phyloP scores from a whole-genome alignment of 2,329 filamentous ascomycete species.

The Pseudogymnoascus sp. region DNA sequence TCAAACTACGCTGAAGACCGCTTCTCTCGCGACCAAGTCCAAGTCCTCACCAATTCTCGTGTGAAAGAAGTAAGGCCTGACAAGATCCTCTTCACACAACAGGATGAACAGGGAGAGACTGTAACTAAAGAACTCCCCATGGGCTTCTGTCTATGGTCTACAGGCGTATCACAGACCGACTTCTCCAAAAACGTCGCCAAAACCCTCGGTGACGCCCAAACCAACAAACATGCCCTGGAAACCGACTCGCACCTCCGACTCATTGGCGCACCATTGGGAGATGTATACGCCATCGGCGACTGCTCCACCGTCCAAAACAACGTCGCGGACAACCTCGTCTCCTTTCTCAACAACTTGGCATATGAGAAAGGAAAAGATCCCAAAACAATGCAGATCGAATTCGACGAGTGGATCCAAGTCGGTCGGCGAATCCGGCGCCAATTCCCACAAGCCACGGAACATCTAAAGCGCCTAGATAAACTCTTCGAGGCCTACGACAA shows the following conservation, averaged over 20 bases:
- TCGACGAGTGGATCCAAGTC: constrained; percentile 79
- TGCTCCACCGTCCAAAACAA: constrained; percentile 98
- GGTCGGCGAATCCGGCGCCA: constrained; percentile 76
- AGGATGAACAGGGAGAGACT: constrained; percentile 61
- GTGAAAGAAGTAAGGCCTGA: constrained; percentile 82
- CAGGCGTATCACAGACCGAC: constrained; percentile 79
- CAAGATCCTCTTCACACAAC: constrained; percentile 83
- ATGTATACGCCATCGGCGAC: constrained; percentile 94
- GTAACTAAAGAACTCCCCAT: constrained; percentile 90
- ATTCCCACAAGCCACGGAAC: constrained; percentile 83
- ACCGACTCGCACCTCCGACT: constrained; percentile 90
- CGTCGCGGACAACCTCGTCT: constrained; percentile 80
- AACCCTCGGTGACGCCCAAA: constrained; percentile 71
- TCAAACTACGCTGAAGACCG: constrained; percentile 87
- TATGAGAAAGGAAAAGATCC: constrained; percentile 91
- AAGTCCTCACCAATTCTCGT: constrained; percentile 85
- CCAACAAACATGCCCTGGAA: constrained; percentile 84
- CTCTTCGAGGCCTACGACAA: constrained; percentile 90
- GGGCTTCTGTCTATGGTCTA: constrained; percentile 97
- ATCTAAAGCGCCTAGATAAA: constrained; percentile 81
- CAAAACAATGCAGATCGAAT: constrained; percentile 77
- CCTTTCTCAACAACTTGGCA: constrained; percentile 79
- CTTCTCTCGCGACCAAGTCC: constrained; percentile 84
- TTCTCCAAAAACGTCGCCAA: constrained; percentile 69
- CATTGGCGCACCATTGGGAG: constrained; percentile 79